Conservation (phyloP, 1,284 basidiomycete species). For the Cystobasidium slooffiae region DNA sequence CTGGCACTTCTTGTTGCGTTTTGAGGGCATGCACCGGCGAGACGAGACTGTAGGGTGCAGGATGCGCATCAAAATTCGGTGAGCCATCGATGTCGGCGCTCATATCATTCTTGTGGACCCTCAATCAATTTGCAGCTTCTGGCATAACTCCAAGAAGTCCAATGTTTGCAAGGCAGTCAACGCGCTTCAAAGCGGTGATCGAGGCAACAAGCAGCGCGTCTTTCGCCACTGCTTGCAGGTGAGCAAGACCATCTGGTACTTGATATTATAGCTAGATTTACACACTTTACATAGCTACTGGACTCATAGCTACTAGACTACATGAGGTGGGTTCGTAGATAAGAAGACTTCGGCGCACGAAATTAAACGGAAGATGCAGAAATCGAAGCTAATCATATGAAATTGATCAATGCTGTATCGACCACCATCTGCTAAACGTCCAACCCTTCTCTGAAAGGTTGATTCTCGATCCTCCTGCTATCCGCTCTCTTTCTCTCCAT, state of each 20-base stretch:
- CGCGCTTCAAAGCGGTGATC: not conserved
- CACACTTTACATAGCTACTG: too few relatives aligned
- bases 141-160: not conserved
- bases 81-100: not conserved
- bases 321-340: conserved; percentile 3
- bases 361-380: not conserved
- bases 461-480: conserved; percentile 47
- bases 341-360: not conserved
- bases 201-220: not conserved
- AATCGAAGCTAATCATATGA: not conserved
- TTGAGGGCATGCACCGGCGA: not conserved
- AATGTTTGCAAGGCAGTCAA: not conserved
- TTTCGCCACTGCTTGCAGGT: too few relatives aligned
- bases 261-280: too few relatives aligned
- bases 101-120: not conserved
- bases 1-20: conserved; percentile 1
- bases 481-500: conserved; percentile 46
- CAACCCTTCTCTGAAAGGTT: conserved; percentile 43
- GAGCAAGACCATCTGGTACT: too few relatives aligned
- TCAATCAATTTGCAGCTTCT: not conserved
- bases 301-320: not conserved
- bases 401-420: too few relatives aligned
- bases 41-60: not conserved
- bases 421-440: conserved; percentile 11
- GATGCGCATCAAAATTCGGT: not conserved